A percentile compares a stretch with the other conserved stretches of the same genome.
Conservation (phyloP, 2,329 filamentous ascomycete species). For the Colletotrichum filicis region DNA sequence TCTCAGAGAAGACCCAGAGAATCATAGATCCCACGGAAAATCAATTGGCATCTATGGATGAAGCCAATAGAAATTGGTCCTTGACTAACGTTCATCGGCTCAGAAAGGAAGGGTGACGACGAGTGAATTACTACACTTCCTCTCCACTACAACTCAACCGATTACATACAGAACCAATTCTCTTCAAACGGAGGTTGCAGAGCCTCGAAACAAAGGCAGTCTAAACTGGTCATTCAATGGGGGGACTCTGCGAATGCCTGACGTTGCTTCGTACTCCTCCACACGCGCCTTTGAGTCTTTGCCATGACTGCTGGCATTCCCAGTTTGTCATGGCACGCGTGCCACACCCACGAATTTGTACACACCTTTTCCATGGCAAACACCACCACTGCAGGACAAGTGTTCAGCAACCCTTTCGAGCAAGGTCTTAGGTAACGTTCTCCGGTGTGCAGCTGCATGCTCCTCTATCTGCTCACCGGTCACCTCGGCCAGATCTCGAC, state of each 20-base stretch:
- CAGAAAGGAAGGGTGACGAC: neutral
- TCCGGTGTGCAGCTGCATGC: slow-evolving; percentile 14
- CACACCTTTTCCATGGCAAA: slow-evolving; percentile 4
- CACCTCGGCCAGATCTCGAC: neutral
- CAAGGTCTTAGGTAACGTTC: slow-evolving; percentile 6
- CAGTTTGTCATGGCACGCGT: neutral
- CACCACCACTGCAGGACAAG: neutral
- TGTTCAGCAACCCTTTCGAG: slow-evolving; percentile 10
- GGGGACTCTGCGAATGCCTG: neutral
- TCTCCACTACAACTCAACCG: neutral
- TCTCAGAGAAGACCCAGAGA: neutral
- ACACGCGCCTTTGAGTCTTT: neutral
- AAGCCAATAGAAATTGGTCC: neutral
- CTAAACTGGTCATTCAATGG: no score
- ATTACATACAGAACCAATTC: neutral
- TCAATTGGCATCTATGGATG: neutral
- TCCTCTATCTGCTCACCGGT: slow-evolving; percentile 17
- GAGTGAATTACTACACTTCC: neutral
- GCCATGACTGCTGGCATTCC: neutral
- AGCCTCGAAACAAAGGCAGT: neutral
- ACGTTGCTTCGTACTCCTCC: neutral
- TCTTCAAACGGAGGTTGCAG: neutral
- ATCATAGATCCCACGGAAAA: neutral
- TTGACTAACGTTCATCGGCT: neutral
- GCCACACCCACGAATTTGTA: neutral